phyloP scores from a whole-genome alignment of 2,329 filamentous ascomycete genomes.

The Lachnellula willkommii region DNA sequence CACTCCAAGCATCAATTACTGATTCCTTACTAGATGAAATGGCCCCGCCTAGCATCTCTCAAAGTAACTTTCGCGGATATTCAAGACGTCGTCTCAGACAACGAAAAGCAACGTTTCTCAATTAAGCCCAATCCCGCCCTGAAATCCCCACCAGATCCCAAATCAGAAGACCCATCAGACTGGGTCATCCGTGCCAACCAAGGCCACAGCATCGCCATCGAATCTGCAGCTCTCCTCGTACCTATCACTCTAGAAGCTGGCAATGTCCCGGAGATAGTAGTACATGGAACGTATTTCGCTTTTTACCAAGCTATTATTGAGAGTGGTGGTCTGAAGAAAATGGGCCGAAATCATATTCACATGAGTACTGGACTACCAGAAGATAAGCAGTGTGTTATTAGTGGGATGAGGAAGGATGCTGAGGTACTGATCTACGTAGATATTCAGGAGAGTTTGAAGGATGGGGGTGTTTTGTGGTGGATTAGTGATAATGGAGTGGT shows the following conservation, averaged over 20 bases:
- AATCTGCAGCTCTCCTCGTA: conserved; percentile 64
- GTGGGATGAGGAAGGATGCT: conserved; percentile 73
- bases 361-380: conserved; percentile 70
- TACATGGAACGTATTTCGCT: conserved; percentile 85
- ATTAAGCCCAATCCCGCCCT: conserved; percentile 53
- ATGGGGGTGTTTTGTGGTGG: conserved; percentile 65
- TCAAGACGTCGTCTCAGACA: conserved; percentile 60
- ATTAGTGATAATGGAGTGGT: conserved; percentile 73
- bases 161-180: conserved; percentile 49
- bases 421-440: conserved; percentile 77
- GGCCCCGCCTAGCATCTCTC: conserved; percentile 54
- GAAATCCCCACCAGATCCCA: conserved; percentile 17
- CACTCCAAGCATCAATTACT: not conserved
- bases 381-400: conserved; percentile 50
- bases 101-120: conserved; percentile 88
- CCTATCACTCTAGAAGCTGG: conserved; percentile 56
- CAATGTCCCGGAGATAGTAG: conserved; percentile 60
- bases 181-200: conserved; percentile 94
- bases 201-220: conserved; percentile 77
- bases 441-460: conserved; percentile 58
- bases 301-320: conserved; percentile 71
- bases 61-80: conserved; percentile 73
- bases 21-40: conserved; percentile 25
- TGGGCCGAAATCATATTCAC: conserved; percentile 86
- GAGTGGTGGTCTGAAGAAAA: conserved; percentile 72